phyloP scores from a whole-genome alignment of 2,329 filamentous ascomycete species.

The Botrytis tulipae region DNA sequence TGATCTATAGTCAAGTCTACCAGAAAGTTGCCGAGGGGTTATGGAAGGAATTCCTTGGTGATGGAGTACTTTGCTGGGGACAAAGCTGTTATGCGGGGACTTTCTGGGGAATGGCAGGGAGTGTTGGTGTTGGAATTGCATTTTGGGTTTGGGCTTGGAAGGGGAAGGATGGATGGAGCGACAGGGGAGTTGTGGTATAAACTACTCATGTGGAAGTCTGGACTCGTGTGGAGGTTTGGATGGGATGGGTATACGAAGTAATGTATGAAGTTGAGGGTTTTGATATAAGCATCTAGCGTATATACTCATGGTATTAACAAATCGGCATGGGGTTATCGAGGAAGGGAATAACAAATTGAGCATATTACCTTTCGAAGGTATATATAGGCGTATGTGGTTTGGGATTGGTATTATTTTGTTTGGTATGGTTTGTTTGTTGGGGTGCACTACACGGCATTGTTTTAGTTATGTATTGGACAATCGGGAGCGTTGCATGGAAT shows the following conservation, averaged over 20 bases:
- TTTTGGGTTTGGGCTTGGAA: conserved; percentile 77
- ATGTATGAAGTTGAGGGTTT: not conserved
- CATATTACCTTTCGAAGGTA: not conserved
- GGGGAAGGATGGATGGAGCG: conserved; percentile 71
- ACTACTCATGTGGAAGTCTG: not conserved
- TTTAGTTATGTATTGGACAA: not conserved
- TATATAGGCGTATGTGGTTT: not conserved
- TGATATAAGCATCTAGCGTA: not conserved
- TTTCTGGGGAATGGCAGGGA: conserved; percentile 83
- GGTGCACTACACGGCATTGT: not conserved
- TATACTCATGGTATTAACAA: not conserved
- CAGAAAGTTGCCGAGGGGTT: conserved; percentile 58
- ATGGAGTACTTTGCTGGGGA: conserved; percentile 73
- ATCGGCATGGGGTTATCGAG: not conserved
- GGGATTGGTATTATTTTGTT: not conserved
- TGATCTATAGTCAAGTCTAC: conserved; percentile 83
- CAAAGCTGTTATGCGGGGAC: conserved; percentile 74
- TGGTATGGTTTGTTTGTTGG: not conserved
- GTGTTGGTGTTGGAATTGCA: conserved; percentile 73
- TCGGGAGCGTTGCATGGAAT: not conserved
- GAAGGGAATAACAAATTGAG: not conserved
- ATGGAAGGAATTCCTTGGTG: conserved; percentile 40
- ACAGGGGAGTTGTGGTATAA: conserved; percentile 68
- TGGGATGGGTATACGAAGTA: not conserved
- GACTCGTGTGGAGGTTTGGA: not conserved